Base-by-base conservation (phyloP, 352 stramenopile genomes). In the Phytophthora ohioensis region DNA sequence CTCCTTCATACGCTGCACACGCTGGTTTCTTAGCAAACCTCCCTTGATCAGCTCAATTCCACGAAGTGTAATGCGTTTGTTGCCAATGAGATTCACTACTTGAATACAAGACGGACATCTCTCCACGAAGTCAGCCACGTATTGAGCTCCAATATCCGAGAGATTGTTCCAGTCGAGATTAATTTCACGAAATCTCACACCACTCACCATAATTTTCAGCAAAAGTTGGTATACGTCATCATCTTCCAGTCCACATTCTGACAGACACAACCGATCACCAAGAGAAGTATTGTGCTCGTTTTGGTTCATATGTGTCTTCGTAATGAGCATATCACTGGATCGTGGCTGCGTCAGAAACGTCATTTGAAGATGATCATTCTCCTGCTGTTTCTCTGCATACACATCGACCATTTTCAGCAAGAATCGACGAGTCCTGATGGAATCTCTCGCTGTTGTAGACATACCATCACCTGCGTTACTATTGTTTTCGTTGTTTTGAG, bases 301-400 rank as follows among this genome's bases (percentile, higher is more conserved):
- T 1, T 64, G 46, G 15, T 1, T 31, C 10, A 4, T 13, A 48
- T 64, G 55, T 36, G 47, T 10, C 21, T 80, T 66, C 7, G 32
- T 57, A 49, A 84, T 78, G 17, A 86, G 62, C 12, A 87, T 39
- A 55, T 90, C 80, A 43, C 79, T 88, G 21, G 69, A 47, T 1
- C 57, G 21, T n/a, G 69, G 48, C 52, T 91, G 78, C 2, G 80
- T 91, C 5, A 88, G 41, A 56, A 91, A 91, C 7, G 80, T 88
- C 11, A 63, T 73, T 60, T 78, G 74, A 11, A 60, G 71, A 13
- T 67, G 54, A 9, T 75, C 54, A 3, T 60, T 67, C n/a, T 73
- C 43, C 10, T 71, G 64, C 30, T 77, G 69, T 32, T 73, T 78
- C 9, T 78, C 74, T 1, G 56, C 51, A 35, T 86, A 72, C 31